These are phyloP conservation scores for Primulina tabacum DNA, from an alignment of 257 asterid species.

Conservation along the genomic window DNA sequence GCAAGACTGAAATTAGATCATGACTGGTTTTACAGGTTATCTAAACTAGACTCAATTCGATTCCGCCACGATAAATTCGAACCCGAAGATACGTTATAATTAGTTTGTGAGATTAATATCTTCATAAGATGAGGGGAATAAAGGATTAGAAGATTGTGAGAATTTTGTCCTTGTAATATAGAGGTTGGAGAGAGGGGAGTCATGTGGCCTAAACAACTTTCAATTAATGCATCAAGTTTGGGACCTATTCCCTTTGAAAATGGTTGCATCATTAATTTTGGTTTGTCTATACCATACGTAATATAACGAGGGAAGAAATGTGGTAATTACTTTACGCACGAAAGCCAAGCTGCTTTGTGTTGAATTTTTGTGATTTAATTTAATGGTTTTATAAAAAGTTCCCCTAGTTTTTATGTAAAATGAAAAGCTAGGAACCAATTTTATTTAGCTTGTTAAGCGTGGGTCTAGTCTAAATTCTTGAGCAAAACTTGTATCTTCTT, in stretches of 20 bases:
- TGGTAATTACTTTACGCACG: neutral
- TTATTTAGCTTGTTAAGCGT: conserved; percentile 15
- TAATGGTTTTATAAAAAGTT: neutral
- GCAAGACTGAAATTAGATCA: no score
- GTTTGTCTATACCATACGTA: neutral
- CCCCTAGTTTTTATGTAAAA: neutral
- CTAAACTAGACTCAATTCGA: neutral
- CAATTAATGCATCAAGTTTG: conserved; percentile 27
- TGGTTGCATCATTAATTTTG: conserved; percentile 21
- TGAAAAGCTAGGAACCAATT: neutral
- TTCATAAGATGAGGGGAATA: no score
- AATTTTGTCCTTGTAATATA: neutral
- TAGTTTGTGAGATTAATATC: no score
- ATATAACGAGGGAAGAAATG: neutral
- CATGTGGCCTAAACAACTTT: conserved; percentile 27
- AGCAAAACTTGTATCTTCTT: conserved; percentile 23
- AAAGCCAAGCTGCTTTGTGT: neutral
- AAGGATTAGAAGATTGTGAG: neutral
- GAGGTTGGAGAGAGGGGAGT: conserved; percentile 19
- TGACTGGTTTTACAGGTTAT: neutral
- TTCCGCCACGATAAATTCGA: no score
- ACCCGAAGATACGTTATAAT: no score
- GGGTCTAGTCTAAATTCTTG: conserved; percentile 15
- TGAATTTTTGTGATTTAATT: neutral
- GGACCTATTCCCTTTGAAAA: conserved; percentile 22